Base-by-base conservation (phyloP, 176 grass and related monocot species). In the Ensete ventricosum region DNA sequence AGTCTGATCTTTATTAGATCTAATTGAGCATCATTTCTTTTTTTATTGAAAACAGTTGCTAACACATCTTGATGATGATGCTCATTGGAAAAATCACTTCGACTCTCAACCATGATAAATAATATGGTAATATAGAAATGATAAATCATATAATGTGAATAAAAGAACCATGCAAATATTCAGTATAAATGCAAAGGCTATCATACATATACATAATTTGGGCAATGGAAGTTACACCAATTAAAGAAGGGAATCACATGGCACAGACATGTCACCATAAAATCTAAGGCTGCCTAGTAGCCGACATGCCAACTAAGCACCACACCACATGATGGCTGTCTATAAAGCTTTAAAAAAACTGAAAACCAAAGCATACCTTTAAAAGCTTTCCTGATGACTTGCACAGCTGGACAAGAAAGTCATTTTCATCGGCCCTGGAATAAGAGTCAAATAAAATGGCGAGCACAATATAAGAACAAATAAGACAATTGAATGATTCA, bases 361-460 rank as follows among this genome's bases (percentile, higher is more conserved):
- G 5, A 68, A 21, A 78, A 70, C 9, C 9, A 16, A 7, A 78
- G 2, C 64, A 70, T 89, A 91, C 95, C 95, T 85, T 98, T 19
- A 98, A 81, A 67, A 98, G 86, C 82, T 98, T 98, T 81, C 95
- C 95, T 57, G 57, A 82, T 53, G 84, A 83, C 65, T 86, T 90
- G 80, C 90, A 70, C 78, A 98, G 73, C 78, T 98, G 88, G 64
- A 93, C 64, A 72, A 98, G 90, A 78, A 93, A 98, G 62, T 98
- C 95, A 34, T 91, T 83, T 50, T 91, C 90, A 76, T 98, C 90
- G 59, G 74, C 14, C 95, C 95, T 98, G 84, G 9, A 87, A 71
- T 75, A 57, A 57, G 75, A 77, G 34, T 66, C 77, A 73, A 53
- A 62, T 54, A 77, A 79, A 55, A 26, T 2, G 22, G 24, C 17